Evolutionary conservation across 2,329 filamentous ascomycete genomes (phyloP).

Genomic region (Ophiostoma montium): DNA sequence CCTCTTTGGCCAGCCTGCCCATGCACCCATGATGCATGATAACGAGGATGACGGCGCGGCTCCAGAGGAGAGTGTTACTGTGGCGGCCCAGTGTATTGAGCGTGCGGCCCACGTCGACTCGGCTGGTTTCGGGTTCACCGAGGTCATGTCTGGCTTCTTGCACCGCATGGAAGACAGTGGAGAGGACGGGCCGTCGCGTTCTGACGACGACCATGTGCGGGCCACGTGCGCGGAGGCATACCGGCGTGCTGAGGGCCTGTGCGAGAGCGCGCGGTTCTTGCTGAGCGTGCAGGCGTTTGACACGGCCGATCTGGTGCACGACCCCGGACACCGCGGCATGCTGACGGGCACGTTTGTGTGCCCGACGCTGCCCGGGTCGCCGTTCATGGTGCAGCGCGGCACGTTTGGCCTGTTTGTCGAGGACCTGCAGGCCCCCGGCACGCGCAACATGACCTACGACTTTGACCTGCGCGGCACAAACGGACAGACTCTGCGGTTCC

Average conservation of each 20-base stretch:
- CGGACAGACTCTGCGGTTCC: slow-evolving; percentile 39
- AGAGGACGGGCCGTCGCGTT: background rate
- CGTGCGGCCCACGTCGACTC: slow-evolving; percentile 29
- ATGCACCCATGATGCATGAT: slow-evolving; percentile 17
- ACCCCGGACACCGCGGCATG: slow-evolving; percentile 35
- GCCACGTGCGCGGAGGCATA: slow-evolving; percentile 40
- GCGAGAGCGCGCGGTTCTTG: slow-evolving; percentile 43
- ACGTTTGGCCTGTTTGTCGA: slow-evolving; percentile 42
- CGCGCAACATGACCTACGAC: slow-evolving; percentile 45
- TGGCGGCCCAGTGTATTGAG: slow-evolving; percentile 25
- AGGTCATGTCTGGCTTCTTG: slow-evolving; percentile 50
- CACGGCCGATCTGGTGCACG: slow-evolving; percentile 31
- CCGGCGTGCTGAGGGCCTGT: slow-evolving; percentile 36
- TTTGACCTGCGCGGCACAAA: slow-evolving; percentile 44
- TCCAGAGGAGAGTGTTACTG: slow-evolving; percentile 20
- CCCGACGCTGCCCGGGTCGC: slow-evolving; percentile 37
- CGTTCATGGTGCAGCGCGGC: slow-evolving; percentile 46
- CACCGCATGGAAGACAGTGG: slow-evolving; percentile 28
- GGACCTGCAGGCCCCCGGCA: slow-evolving; percentile 39
- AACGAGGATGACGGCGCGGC: slow-evolving; percentile 9
- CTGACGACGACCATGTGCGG: slow-evolving; percentile 26
- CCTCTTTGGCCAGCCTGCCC: slow-evolving; percentile 37
- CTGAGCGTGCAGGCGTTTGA: slow-evolving; percentile 43
- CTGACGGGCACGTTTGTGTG: slow-evolving; percentile 47
- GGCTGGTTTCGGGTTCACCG: slow-evolving; percentile 44